Evolutionary conservation across 2,329 filamentous ascomycete genomes (phyloP), one percentile per base, ranked within the genome.

Genomic region (Beauveria australis): DNA sequence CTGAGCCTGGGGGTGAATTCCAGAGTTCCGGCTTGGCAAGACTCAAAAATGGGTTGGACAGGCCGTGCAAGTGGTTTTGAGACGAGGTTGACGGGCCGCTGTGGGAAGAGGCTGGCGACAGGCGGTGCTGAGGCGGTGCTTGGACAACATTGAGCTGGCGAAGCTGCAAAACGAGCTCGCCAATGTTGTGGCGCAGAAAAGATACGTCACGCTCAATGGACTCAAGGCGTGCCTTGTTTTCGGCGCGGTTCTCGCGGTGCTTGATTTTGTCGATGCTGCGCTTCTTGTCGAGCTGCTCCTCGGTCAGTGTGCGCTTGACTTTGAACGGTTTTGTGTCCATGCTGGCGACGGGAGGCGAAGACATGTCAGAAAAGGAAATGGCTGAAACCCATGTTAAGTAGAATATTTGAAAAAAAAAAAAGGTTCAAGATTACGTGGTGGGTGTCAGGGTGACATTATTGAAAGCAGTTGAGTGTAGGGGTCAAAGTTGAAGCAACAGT

Each of bases 211-310:
- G 62, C 40, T 69, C 68, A 59, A 69, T 68, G 7, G 66, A 63
- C 44, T 69, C 67, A 60, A 69, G 65, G 0, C 68, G 64, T 1
- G 55, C 41, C 54, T 69, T 69, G 59, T 65, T 67, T 57, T 69
- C 66, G 28, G 66, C 65, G 0, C 68, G 63, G 52, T 69, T 69
- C 49, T 65, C 62, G 18, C 63, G 66, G 54, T 69, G 68, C 46
- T 69, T 69, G 53, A 68, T 48, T 51, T 63, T 64, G 41, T 69
- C 68, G 10, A 64, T 63, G 19, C 63, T 61, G n/a, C 67, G 62
- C 58, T 69, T 69, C 49, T 68, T 67, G 62, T 60, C 66, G 60
- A 69, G 62, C 37, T 69, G 67, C 51, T 64, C 66, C 22, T 69
- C 67, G 9, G 55, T 58, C 19, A 56, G 53, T 47, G 63, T 69